Percentiles rank a stretch among this genome's conserved stretches.
Conservation (phyloP, 306 rosid species). For the Casuarina cunninghamiana region DNA sequence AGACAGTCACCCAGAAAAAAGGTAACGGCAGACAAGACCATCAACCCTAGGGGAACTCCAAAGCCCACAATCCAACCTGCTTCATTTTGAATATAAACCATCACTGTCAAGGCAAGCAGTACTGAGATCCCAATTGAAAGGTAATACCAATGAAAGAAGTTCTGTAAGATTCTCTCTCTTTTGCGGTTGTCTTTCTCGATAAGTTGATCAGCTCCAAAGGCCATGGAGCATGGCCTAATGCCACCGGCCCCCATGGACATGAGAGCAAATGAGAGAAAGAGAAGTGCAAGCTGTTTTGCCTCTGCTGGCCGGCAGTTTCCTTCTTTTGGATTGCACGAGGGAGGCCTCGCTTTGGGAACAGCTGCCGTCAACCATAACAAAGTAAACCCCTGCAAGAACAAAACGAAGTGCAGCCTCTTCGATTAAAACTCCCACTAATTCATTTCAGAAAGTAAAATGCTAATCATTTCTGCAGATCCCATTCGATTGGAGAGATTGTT, state of each 20-base stretch:
- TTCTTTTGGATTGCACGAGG: conserved; percentile 25
- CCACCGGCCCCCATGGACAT: conserved; percentile 84
- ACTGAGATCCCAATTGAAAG: conserved; percentile 67
- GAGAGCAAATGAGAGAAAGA: conserved; percentile 48
- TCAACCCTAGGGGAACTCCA: conserved; percentile 65
- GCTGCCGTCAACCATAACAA: conserved; percentile 64
- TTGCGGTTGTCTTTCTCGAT: conserved; percentile 45
- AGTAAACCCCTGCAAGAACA: conserved; percentile 47
- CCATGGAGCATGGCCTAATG: conserved; percentile 70
- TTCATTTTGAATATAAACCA: conserved; percentile 63
- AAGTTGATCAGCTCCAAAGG: conserved; percentile 75
- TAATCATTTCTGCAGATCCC: too few relatives aligned
- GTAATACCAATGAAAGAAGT: conserved; percentile 85
- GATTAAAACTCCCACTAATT: too few relatives aligned
- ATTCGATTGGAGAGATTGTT: too few relatives aligned
- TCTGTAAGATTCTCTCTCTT: conserved; percentile 45
- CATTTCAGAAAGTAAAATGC: too few relatives aligned
- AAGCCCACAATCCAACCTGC: conserved; percentile 70
- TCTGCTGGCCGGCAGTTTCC: conserved; percentile 41
- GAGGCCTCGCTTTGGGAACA: conserved; percentile 66
- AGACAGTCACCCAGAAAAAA: conserved; percentile 61
- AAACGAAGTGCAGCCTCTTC: neutral
- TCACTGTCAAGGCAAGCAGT: conserved; percentile 42
- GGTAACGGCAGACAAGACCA: conserved; percentile 53
- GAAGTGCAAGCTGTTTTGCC: conserved; percentile 41